Conservation (phyloP, 495 filamentous ascomycete species). For the Collariella sp. region DNA sequence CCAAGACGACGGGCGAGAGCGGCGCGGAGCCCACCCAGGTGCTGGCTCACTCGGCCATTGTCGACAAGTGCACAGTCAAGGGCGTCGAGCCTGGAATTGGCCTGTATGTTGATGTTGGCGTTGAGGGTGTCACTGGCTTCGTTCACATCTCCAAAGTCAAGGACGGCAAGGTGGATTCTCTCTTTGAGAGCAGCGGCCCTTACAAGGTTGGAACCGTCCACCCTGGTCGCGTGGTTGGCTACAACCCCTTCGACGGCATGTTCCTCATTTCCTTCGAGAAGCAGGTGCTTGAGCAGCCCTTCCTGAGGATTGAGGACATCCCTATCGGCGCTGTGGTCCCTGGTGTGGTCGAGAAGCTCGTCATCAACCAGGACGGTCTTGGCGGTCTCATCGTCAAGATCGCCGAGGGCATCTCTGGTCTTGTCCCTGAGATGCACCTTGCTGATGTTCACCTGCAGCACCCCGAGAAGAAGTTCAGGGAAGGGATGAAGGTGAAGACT, state of each 20-base stretch:
- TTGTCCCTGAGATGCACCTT: slow-evolving; percentile 81
- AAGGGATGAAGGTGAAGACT: slow-evolving; percentile 73
- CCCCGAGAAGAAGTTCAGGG: slow-evolving; percentile 91
- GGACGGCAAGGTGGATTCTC: slow-evolving; percentile 73
- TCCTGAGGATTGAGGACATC: slow-evolving; percentile 82
- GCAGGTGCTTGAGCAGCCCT: slow-evolving; percentile 74
- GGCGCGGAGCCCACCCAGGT: slow-evolving; percentile 38
- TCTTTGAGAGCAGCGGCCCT: slow-evolving; percentile 64
- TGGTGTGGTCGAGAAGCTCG: slow-evolving; percentile 75
- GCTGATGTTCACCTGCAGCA: slow-evolving; percentile 80
- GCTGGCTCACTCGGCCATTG: slow-evolving; percentile 64
- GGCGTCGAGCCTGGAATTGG: slow-evolving; percentile 70
- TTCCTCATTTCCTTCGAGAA: slow-evolving; percentile 80
- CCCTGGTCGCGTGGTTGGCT: slow-evolving; percentile 72
- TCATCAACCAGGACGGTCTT: slow-evolving; percentile 62
- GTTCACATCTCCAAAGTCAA: slow-evolving; percentile 87
- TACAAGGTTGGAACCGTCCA: slow-evolving; percentile 73
- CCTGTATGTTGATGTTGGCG: slow-evolving; percentile 71
- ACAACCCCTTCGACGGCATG: slow-evolving; percentile 76
- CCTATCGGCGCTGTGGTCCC: slow-evolving; percentile 71
- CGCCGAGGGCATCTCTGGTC: slow-evolving; percentile 74
- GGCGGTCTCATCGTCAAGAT: slow-evolving; percentile 73
- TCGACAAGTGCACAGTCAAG: slow-evolving; percentile 66
- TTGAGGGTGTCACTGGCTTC: slow-evolving; percentile 67
- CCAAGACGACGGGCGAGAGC: slow-evolving; percentile 32